Conservation (phyloP, 805 yeast genomes). For the Barnettozyma sp. region DNA sequence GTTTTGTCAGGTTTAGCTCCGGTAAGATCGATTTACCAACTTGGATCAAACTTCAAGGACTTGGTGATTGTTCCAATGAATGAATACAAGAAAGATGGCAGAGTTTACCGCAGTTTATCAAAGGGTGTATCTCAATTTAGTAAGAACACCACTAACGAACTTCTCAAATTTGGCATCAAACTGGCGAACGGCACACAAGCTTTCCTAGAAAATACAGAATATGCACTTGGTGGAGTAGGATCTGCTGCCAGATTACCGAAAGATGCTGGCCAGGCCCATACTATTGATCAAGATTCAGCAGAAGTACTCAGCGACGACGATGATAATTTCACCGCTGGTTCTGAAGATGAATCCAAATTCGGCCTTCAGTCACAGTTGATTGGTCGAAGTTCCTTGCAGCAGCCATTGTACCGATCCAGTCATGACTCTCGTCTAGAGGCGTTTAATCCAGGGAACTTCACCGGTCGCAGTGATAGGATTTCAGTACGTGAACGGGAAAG, state of each 20-base stretch:
- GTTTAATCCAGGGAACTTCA: conserved; percentile 9
- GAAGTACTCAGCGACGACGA: conserved; percentile 29
- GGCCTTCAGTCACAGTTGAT: conserved; percentile 18
- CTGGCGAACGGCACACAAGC: conserved; percentile 85
- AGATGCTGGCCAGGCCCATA: conserved; percentile 16
- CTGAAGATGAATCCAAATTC: conserved; percentile 13
- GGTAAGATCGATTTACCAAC: conserved; percentile 63
- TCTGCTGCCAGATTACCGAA: conserved; percentile 36
- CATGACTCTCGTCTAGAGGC: conserved; percentile 25
- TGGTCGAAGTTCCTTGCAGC: conserved; percentile 21
- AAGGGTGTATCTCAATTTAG: conserved; percentile 72
- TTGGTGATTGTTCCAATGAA: conserved; percentile 65
- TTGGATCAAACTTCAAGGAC: conserved; percentile 73
- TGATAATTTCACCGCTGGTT: conserved; percentile 24
- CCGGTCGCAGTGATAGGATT: not conserved
- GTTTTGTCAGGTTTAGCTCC: conserved; percentile 83
- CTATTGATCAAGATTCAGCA: conserved; percentile 29
- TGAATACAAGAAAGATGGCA: conserved; percentile 70
- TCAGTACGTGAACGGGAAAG: too few species aligned
- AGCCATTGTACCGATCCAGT: conserved; percentile 18
- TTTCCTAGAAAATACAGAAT: conserved; percentile 72
- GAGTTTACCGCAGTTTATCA: conserved; percentile 60
- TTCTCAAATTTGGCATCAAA: conserved; percentile 75
- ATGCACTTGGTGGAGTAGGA: conserved; percentile 70
- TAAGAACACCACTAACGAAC: conserved; percentile 70